Evolutionary conservation across 768 basidiomycete genomes (phyloP), one percentile per base, ranked within the genome.

Genomic region (Nidularia sp.): DNA sequence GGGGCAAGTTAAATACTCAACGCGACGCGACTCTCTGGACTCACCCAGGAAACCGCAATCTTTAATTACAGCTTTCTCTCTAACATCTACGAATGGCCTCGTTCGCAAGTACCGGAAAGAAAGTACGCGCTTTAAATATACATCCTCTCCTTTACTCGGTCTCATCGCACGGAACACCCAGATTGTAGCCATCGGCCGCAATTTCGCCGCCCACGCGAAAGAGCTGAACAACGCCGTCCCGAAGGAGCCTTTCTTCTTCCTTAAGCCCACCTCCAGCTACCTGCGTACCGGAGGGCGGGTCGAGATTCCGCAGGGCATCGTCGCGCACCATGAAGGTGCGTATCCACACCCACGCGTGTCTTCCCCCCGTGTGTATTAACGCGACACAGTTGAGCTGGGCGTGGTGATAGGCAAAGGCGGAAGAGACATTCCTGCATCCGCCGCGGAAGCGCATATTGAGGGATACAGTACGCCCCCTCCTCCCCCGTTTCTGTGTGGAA

Each of bases 191-290:
- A 98, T 98, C 53, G 96, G 96, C 34, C 83, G 96, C 53, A 98
- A 97, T 74, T 97, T 96, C 67, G 83, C 80, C 4, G 90, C 90
- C 34, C 95, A 97, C 59, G 86, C 87, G 66, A 93, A 90, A 69
- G 97, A 99, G 64, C 79, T 98, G 34, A 87, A 85, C 62, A 98
- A 98, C 65, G 73, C 88, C 4, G 71, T 86, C 4, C 95, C 96
- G 0, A 90, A 85, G 65, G 95, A 98, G 64, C 97, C 97, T 0
- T 98, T 99, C 78, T 95, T 98, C 80, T 99, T 99, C 76, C 72
- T 98, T 29, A 99, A 99, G 70, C 97, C 96, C 6, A 98, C 97
- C 4, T 85, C 88, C 9, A 92, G 88, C 63, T 98, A 95, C 63
- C 62, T 98, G 22, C 62, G 74, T 18, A 82, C 83, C 12, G 90